phyloP scores from a whole-genome alignment of 345 rosid species.

The Viola odorata region DNA sequence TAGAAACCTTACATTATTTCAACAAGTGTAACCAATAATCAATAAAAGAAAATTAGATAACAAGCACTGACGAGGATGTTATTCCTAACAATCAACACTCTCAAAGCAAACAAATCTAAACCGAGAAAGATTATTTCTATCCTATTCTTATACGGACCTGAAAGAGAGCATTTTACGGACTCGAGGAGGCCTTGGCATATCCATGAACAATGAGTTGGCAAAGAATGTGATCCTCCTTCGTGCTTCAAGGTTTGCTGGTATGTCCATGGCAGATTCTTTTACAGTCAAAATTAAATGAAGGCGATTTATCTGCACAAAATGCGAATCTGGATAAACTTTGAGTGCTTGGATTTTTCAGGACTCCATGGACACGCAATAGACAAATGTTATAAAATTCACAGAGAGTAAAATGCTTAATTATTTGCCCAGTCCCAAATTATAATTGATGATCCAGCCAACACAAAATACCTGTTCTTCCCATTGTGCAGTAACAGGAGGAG shows the following conservation, averaged over 20 bases:
- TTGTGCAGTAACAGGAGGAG: slow-evolving; percentile 65
- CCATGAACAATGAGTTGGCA: slow-evolving; percentile 91
- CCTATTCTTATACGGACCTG: slow-evolving; percentile 36
- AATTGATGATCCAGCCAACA: slow-evolving; percentile 7
- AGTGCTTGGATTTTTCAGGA: too few species aligned
- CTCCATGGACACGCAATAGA: slow-evolving; percentile 1
- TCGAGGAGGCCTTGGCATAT: slow-evolving; percentile 90
- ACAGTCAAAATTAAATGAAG: slow-evolving; percentile 88
- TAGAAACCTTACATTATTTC: too few species aligned
- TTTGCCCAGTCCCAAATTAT: background rate
- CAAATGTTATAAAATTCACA: slow-evolving; percentile 4
- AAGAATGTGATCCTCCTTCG: slow-evolving; percentile 92
- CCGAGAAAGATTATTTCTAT: too few species aligned
- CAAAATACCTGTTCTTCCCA: slow-evolving; percentile 89
- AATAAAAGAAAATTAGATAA: too few species aligned
- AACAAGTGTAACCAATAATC: too few species aligned
- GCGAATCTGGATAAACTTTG: too few species aligned
- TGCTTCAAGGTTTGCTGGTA: slow-evolving; percentile 95
- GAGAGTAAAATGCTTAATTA: slow-evolving; percentile 1
- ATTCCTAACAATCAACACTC: too few species aligned
- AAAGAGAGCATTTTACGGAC: slow-evolving; percentile 95
- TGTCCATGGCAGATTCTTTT: slow-evolving; percentile 82
- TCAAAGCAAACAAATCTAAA: too few species aligned
- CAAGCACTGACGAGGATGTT: too few species aligned
- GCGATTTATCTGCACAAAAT: slow-evolving; percentile 57